These are phyloP conservation scores for Ceratocystis alfenasii DNA, from an alignment of 2,329 filamentous ascomycete genomes.

Conservation along the genomic window DNA sequence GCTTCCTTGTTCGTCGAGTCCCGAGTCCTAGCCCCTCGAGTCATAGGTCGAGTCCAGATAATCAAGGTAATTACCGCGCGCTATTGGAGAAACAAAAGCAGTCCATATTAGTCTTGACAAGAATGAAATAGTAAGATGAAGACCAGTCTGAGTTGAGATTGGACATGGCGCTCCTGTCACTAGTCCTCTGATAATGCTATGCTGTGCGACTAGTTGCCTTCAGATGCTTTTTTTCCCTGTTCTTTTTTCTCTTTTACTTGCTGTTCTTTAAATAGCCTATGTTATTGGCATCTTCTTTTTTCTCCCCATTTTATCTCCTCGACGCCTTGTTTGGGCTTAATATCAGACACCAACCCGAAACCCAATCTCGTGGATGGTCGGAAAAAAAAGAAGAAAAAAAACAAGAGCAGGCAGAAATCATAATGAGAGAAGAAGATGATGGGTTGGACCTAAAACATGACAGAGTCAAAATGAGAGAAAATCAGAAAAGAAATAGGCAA, in stretches of 20 bases:
- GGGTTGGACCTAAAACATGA: not conserved
- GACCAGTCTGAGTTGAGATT: too few species aligned
- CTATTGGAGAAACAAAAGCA: too few species aligned
- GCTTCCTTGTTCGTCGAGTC: not conserved
- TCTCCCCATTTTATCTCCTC: not conserved
- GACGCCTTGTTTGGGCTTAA: not conserved
- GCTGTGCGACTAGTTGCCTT: too few species aligned
- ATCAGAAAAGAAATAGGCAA: not conserved
- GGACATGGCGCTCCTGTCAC: too few species aligned
- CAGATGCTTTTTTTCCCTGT: not conserved
- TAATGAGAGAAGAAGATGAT: too few species aligned
- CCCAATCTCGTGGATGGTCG: not conserved
- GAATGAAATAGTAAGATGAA: too few species aligned
- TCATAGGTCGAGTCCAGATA: too few species aligned
- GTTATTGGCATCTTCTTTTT: not conserved
- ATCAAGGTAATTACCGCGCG: too few species aligned
- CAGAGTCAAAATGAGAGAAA: not conserved
- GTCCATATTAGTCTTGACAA: too few species aligned
- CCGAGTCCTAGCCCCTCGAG: not conserved
- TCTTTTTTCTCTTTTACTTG: not conserved
- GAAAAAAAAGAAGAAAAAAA: not conserved
- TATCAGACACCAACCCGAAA: constrained; percentile 1
- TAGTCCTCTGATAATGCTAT: too few species aligned
- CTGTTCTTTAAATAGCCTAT: not conserved
- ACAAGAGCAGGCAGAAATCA: not conserved